These are phyloP conservation scores for Circinella minor DNA, from an alignment of 371 early-diverging fungal species.

Conservation along the genomic window DNA sequence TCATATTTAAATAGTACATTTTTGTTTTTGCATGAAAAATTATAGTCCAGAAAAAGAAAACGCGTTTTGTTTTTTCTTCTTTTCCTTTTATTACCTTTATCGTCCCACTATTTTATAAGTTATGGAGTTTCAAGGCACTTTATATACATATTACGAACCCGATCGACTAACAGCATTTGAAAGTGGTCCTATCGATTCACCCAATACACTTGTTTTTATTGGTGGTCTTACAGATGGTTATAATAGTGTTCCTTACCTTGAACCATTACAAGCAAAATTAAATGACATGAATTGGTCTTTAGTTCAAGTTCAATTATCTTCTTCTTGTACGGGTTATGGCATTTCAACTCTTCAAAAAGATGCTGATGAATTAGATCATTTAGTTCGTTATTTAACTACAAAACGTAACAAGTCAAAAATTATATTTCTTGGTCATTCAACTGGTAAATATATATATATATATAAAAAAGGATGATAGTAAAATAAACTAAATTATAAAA, in stretches of 20 bases:
- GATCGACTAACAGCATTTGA: slow-evolving; percentile 54
- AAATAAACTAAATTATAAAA: neutral
- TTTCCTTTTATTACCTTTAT: neutral
- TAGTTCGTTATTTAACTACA: slow-evolving; percentile 38
- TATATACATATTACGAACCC: slow-evolving; percentile 21
- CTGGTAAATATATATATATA: slow-evolving; percentile 28
- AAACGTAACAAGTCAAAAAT: slow-evolving; percentile 42
- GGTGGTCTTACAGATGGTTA: slow-evolving; percentile 57
- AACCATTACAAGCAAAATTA: slow-evolving; percentile 30
- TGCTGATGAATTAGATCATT: slow-evolving; percentile 41
- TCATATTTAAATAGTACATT: no score
- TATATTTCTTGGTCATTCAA: slow-evolving; percentile 60
- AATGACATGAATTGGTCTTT: slow-evolving; percentile 42
- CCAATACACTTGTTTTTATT: slow-evolving; percentile 48
- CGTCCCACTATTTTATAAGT: neutral
- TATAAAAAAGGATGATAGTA: neutral
- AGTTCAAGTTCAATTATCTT: slow-evolving; percentile 54
- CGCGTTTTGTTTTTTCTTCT: slow-evolving; percentile 1
- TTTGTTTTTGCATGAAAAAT: no score
- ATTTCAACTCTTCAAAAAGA: slow-evolving; percentile 45
- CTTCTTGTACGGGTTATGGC: slow-evolving; percentile 57
- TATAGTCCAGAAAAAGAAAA: neutral
- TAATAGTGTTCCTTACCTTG: slow-evolving; percentile 51
- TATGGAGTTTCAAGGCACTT: slow-evolving; percentile 22
- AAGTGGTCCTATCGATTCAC: slow-evolving; percentile 35